Evolutionary conservation across 1,284 basidiomycete genomes (phyloP), one percentile per base, ranked within the genome.

Genomic region (Ustilago lituana): DNA sequence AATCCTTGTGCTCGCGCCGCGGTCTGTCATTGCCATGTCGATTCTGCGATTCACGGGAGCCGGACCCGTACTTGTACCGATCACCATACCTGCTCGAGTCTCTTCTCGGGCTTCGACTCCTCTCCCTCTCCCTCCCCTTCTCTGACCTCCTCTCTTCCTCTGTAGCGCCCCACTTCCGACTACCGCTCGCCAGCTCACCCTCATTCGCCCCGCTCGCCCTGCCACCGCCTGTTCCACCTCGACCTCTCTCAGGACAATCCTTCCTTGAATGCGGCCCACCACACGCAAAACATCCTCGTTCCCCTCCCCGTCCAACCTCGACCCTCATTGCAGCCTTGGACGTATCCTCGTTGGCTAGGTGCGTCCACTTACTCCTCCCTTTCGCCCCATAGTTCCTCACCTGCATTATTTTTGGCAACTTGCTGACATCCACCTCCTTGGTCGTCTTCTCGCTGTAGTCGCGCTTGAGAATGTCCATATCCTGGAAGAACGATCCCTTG

Each of bases 401-500:
- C 85, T 98, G 96, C 93, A 98, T 95, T 63, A 97, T 91, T 83
- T 91, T 88, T 8, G 96, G 96, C 36, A 99, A 85, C 65, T 91
- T 74, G 7, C 90, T 89, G 37, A 95, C 88, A 81, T 98, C 94
- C 4, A 73, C 64, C 0, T 91, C 90, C 20, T 89, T 91, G 80
- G 90, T 89, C 4, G 94, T 97, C 17, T 91, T 89, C 78, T 92
- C 91, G 1, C 92, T 93, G 79, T 86, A 97, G 83, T 98, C 94
- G 81, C 90, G 90, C 76, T 87, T 87, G 74, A 97, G 87, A 67
- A 98, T 88, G 48, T 97, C 93, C 72, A 89, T 88, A 83, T 97
- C 95, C 89, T 82, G 74, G 83, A 96, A 94, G 86, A 98, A 98
- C 59, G 94, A 94, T 77, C 96, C 96, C 84, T 97, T 98, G 85